phyloP scores from a whole-genome alignment of 352 stramenopile genomes.

The Globisporangium mamillatum region DNA sequence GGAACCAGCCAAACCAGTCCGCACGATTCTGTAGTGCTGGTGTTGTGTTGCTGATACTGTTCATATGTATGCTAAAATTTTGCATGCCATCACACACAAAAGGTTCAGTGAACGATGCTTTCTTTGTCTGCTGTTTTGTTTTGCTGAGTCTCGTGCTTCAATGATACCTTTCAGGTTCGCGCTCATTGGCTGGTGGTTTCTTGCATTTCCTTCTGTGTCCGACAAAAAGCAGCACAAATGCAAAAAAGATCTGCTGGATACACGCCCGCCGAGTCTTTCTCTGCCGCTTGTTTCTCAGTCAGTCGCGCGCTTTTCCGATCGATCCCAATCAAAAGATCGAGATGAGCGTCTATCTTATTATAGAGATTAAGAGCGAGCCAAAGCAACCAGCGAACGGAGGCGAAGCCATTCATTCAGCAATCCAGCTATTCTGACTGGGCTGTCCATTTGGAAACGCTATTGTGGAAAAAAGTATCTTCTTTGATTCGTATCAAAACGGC shows the following conservation, averaged over 20 bases:
- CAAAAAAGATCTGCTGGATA: not conserved
- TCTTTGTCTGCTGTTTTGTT: not conserved
- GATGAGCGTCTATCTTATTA: not conserved
- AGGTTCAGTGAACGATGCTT: not conserved
- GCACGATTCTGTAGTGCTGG: too few relatives aligned
- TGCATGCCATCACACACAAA: not conserved
- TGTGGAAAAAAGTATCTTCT: slow-evolving; percentile 1
- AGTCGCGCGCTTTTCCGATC: not conserved
- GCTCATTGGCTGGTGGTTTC: not conserved
- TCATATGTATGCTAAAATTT: too few relatives aligned
- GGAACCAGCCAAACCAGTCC: too few relatives aligned
- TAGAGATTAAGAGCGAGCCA: not conserved
- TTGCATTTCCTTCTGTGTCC: not conserved
- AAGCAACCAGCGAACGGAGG: not conserved
- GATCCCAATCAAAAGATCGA: not conserved
- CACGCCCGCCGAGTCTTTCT: not conserved
- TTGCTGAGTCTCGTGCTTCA: not conserved
- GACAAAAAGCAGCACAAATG: not conserved
- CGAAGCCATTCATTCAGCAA: not conserved
- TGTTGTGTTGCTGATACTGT: too few relatives aligned
- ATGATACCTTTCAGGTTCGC: not conserved
- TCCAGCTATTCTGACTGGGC: not conserved
- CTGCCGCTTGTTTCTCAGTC: not conserved
- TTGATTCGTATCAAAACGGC: not conserved
- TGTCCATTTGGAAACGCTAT: not conserved